A percentile compares a stretch with the other conserved stretches of the same genome.
Conservation (phyloP, 371 early-diverging fungal genomes). For the Mucor lusitanicus region DNA sequence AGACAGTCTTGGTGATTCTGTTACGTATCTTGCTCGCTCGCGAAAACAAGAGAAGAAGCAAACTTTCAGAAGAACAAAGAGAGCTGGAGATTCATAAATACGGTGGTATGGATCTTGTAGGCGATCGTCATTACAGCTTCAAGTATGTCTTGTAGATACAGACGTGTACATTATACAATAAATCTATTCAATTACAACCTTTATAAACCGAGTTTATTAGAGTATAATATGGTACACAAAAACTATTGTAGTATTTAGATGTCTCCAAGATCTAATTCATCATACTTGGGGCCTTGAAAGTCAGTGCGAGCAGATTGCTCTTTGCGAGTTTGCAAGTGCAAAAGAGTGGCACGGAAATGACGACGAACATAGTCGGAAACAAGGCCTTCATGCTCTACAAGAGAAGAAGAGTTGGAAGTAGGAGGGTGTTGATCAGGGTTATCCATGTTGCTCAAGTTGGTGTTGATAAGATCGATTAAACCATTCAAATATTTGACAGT, state of each 20-base stretch:
- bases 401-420: conserved; percentile 58
- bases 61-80: conserved; percentile 26
- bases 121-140: conserved; percentile 43
- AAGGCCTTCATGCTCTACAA: conserved; percentile 55
- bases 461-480: conserved; percentile 86
- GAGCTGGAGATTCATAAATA: conserved; percentile 31
- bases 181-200: background rate
- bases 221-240: background rate
- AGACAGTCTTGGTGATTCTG: conserved; percentile 26
- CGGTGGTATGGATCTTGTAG: conserved; percentile 48
- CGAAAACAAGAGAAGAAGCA: conserved; percentile 37
- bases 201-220: background rate
- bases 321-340: conserved; percentile 49
- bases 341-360: conserved; percentile 65
- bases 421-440: conserved; percentile 67
- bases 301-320: conserved; percentile 27
- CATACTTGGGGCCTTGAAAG: conserved; percentile 26
- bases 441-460: conserved; percentile 71
- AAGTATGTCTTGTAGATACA: conserved; percentile 23
- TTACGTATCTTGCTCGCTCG: conserved; percentile 17
- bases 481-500: conserved; percentile 89
- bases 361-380: conserved; percentile 64
- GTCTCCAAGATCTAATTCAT: conserved; percentile 30
- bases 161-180: background rate
- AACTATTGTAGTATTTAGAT: conserved; percentile 5